Evolutionary conservation across 768 basidiomycete genomes (phyloP), one percentile per base, ranked within the genome.

Genomic region (Glaciozyma antarctica): DNA sequence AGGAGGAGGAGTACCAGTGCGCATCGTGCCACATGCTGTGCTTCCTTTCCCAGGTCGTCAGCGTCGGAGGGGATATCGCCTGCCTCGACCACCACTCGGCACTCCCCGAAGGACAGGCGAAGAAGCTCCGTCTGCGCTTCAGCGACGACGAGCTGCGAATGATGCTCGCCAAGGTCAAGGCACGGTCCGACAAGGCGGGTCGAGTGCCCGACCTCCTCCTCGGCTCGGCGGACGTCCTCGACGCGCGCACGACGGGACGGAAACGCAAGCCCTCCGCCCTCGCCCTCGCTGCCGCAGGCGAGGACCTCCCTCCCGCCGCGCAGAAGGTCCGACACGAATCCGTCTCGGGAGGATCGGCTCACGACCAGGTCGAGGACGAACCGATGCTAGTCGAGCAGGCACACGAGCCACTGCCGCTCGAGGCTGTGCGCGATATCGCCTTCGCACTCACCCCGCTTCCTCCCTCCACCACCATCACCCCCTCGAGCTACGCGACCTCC

Each of bases 1-100:
- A 86, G 0, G 95, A 97, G 75, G 93, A 97, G 60, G 90, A 95
- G 75, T 94, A 93, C 76, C 95, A 97, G 76, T 99, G 95, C 81
- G 78, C 81, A 58, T 78, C 87, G 69, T 98, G 95, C 86, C 93
- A 95, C 75, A 83, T 81, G 7, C 97, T 94, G 78, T 92, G 88
- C 77, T 98, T 95, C 76, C 84, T 99, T 49, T 92, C 95, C 2
- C 93, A 95, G 74, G 81, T 97, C 74, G 85, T 83, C 63, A 92
- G 90, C 75, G 71, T 70, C 53, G 63, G 55, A 53, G 65, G 55
- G 60, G 83, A 85, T 68, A 85, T 94, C 43, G 84, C 86, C 17
- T 99, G 95, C 76, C 82, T 88, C 57, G 88, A 93, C 63, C 94
- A 98, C 77, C 82, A 82, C 38, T 80, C 86, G 44, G 79, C 85